A percentile compares a stretch with the other conserved stretches of the same genome.
These are phyloP conservation scores for Rhamnella rubrinervis DNA, from an alignment of 331 rosid species.

Conservation along the genomic window DNA sequence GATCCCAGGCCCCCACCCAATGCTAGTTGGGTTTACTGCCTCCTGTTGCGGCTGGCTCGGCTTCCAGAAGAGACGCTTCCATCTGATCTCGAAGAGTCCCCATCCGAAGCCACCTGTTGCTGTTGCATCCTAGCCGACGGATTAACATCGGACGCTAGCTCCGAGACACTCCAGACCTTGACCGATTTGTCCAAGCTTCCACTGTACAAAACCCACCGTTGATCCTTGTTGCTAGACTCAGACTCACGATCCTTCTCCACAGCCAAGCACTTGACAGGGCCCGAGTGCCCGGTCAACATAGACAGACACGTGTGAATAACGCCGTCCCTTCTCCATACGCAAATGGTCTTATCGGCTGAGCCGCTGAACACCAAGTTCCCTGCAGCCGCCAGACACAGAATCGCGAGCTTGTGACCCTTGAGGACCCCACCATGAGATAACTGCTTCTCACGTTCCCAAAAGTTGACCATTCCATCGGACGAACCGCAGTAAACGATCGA, in stretches of 20 bases:
- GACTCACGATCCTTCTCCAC: slow-evolving; percentile 50
- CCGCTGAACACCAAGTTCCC: slow-evolving; percentile 71
- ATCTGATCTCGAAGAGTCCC: slow-evolving; percentile 40
- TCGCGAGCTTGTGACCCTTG: slow-evolving; percentile 74
- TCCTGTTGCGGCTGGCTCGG: slow-evolving; percentile 26
- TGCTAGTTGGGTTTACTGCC: slow-evolving; percentile 5
- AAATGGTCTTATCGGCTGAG: slow-evolving; percentile 78
- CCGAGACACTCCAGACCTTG: slow-evolving; percentile 83
- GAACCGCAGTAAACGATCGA: slow-evolving; percentile 68
- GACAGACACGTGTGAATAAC: slow-evolving; percentile 69
- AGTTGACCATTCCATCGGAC: slow-evolving; percentile 73
- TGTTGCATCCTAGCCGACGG: slow-evolving; percentile 5
- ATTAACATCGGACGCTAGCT: slow-evolving; percentile 25
- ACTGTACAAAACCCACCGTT: slow-evolving; percentile 69
- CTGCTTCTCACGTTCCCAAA: slow-evolving; percentile 58
- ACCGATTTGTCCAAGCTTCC: slow-evolving; percentile 94
- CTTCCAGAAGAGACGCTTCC: slow-evolving; percentile 41
- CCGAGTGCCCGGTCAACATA: slow-evolving; percentile 74
- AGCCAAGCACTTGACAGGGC: slow-evolving; percentile 85
- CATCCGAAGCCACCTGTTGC: slow-evolving; percentile 17
- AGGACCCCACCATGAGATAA: slow-evolving; percentile 66
- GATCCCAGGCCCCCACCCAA: neutral
- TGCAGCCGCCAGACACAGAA: slow-evolving; percentile 61
- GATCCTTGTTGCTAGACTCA: slow-evolving; percentile 15
- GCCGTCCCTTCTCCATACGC: slow-evolving; percentile 76